These are phyloP conservation scores for Pascua guehoae DNA, from an alignment of 1,284 basidiomycete genomes.

Conservation along the genomic window DNA sequence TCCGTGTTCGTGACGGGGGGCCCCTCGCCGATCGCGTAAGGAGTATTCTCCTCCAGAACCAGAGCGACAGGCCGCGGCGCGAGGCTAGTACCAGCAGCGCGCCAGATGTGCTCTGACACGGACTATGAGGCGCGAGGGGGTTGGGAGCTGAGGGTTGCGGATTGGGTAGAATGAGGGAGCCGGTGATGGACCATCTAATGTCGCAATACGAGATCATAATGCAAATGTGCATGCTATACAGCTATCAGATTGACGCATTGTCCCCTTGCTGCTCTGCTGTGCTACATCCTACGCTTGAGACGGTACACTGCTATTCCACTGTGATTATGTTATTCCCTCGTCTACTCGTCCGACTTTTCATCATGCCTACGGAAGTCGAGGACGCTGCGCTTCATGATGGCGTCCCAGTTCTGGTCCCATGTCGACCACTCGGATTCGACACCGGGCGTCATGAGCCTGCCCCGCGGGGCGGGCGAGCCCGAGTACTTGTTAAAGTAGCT, in stretches of 20 bases:
- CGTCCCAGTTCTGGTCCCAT: slow-evolving; percentile 83
- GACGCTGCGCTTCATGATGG: slow-evolving; percentile 51
- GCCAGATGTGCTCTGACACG: no score
- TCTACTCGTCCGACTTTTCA: background rate
- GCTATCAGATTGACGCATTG: no score
- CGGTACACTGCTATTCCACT: background rate
- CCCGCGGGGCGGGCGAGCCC: slow-evolving; percentile 1
- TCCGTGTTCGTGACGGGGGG: no score
- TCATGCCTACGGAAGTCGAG: slow-evolving; percentile 10
- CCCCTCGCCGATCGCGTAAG: no score
- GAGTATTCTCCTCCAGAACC: no score
- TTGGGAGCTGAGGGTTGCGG: no score
- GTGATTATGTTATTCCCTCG: background rate
- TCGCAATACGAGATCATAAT: no score
- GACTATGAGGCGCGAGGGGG: no score
- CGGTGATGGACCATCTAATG: background rate
- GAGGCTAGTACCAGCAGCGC: no score
- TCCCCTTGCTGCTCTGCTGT: background rate
- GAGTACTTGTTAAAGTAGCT: slow-evolving; percentile 19
- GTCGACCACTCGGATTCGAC: slow-evolving; percentile 57
- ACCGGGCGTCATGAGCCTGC: slow-evolving; percentile 13
- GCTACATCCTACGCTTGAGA: slow-evolving; percentile 2
- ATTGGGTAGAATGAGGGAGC: background rate
- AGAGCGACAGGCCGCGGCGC: no score
- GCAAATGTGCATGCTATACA: no score